These are phyloP conservation scores for Mycena sanguinolenta DNA, from an alignment of 768 basidiomycete genomes.

Conservation along the genomic window DNA sequence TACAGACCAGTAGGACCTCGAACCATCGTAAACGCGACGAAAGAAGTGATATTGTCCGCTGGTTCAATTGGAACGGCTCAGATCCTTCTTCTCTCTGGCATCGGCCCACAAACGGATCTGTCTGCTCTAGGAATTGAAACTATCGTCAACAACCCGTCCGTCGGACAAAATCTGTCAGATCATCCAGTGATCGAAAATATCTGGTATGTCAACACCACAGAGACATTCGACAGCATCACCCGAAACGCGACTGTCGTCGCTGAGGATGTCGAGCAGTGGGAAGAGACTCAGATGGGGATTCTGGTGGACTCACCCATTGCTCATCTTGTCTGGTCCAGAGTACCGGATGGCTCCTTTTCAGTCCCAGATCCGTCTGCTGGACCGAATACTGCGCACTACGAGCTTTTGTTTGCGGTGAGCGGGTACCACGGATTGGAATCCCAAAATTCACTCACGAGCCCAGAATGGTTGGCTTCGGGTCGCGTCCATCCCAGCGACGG, in stretches of 20 bases:
- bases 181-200: conserved; percentile 39
- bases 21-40: conserved; percentile 39
- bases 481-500: conserved; percentile 19
- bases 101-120: conserved; percentile 41
- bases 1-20: not conserved
- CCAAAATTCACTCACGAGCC: not conserved
- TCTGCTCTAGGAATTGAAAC: conserved; percentile 31
- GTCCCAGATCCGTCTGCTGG: conserved; percentile 44
- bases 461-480: conserved; percentile 31
- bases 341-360: conserved; percentile 21
- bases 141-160: conserved; percentile 40
- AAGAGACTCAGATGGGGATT: conserved; percentile 40
- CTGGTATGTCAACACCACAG: conserved; percentile 40
- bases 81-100: conserved; percentile 47
- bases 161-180: conserved; percentile 45
- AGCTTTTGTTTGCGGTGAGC: conserved; percentile 38
- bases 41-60: conserved; percentile 50
- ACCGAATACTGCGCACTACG: conserved; percentile 37
- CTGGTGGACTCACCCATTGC: conserved; percentile 42
- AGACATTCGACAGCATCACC: conserved; percentile 27
- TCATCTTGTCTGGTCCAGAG: conserved; percentile 22
- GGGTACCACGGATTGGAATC: not conserved
- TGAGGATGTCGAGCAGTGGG: conserved; percentile 39
- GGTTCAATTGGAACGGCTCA: conserved; percentile 48
- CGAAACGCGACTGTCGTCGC: conserved; percentile 35